Conservation (phyloP, 2,329 filamentous ascomycete species). For the Aspergillus fructus region DNA sequence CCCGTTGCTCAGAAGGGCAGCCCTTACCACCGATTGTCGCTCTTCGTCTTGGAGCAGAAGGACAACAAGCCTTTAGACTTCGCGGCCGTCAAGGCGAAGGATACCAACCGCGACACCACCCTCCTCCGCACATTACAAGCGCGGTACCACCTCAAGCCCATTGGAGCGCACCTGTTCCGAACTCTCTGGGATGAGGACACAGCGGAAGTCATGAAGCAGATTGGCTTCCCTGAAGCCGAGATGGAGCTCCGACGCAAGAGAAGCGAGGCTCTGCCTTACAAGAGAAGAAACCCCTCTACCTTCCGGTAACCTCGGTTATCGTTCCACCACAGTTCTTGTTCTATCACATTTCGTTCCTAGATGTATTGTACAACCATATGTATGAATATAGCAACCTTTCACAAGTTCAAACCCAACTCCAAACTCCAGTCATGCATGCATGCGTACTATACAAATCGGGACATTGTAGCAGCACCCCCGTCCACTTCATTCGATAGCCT, state of each 20-base stretch:
- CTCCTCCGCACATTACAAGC: slow-evolving; percentile 72
- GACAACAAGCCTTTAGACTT: slow-evolving; percentile 60
- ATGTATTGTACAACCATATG: slow-evolving; percentile 45
- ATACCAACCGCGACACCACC: slow-evolving; percentile 64
- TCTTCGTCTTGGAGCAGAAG: slow-evolving; percentile 81
- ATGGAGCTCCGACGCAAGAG: slow-evolving; percentile 82
- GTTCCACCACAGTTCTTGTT: slow-evolving; percentile 16
- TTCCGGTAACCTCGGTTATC: slow-evolving; percentile 37
- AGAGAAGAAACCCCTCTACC: slow-evolving; percentile 55
- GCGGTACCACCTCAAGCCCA: slow-evolving; percentile 66
- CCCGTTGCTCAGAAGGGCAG: slow-evolving; percentile 86
- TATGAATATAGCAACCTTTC: slow-evolving; percentile 36
- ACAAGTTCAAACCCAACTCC: slow-evolving; percentile 20
- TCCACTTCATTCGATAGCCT: background rate
- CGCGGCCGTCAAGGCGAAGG: slow-evolving; percentile 53
- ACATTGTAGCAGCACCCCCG: background rate
- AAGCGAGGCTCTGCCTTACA: slow-evolving; percentile 66
- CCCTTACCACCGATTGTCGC: slow-evolving; percentile 82
- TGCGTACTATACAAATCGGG: background rate
- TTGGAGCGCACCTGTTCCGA: slow-evolving; percentile 87
- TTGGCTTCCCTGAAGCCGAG: slow-evolving; percentile 71
- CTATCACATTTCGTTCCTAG: slow-evolving; percentile 26
- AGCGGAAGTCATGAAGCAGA: slow-evolving; percentile 79
- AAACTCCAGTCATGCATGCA: slow-evolving; percentile 24
- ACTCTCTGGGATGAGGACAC: slow-evolving; percentile 87